These are phyloP conservation scores for Pseudozyma flocculosa DNA, from an alignment of 1,284 basidiomycete genomes.

Conservation along the genomic window DNA sequence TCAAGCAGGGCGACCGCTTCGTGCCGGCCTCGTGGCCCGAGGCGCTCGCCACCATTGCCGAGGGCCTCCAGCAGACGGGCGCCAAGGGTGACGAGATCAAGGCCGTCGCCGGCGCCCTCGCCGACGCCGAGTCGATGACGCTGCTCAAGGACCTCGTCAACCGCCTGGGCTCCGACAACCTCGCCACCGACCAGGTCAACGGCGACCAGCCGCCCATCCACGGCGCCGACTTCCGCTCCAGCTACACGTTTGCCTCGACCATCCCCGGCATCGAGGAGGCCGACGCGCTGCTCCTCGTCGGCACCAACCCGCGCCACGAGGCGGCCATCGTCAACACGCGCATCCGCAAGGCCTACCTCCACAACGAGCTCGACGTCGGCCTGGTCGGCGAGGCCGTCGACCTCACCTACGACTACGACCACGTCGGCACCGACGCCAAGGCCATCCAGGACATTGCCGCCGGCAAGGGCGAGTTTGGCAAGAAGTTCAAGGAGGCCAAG, in stretches of 20 bases:
- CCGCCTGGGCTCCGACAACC: slow-evolving; percentile 92
- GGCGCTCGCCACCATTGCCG: slow-evolving; percentile 75
- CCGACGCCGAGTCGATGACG: slow-evolving; percentile 90
- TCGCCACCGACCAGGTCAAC: slow-evolving; percentile 73
- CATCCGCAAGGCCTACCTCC: slow-evolving; percentile 90
- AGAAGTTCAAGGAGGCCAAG: slow-evolving; percentile 87
- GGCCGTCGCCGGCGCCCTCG: slow-evolving; percentile 86
- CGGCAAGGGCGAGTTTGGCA: slow-evolving; percentile 73
- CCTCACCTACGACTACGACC: slow-evolving; percentile 89
- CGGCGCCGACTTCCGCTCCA: slow-evolving; percentile 87
- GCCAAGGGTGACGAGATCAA: slow-evolving; percentile 94
- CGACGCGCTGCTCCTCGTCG: slow-evolving; percentile 89
- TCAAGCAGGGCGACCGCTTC: slow-evolving; percentile 90
- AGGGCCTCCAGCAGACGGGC: slow-evolving; percentile 76
- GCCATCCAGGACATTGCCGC: slow-evolving; percentile 77
- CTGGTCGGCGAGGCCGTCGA: slow-evolving; percentile 88
- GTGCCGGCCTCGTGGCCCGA: slow-evolving; percentile 90
- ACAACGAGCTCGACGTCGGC: slow-evolving; percentile 80
- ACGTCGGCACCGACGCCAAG: slow-evolving; percentile 77
- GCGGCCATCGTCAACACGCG: slow-evolving; percentile 96
- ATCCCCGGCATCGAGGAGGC: slow-evolving; percentile 89
- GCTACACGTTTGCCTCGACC: slow-evolving; percentile 95
- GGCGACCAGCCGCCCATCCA: slow-evolving; percentile 70
- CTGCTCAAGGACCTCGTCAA: slow-evolving; percentile 93
- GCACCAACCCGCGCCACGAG: slow-evolving; percentile 96